Percentiles rank a stretch among this genome's conserved stretches.
Evolutionary conservation across 2,329 filamentous ascomycete genomes (phyloP).

Genomic region (Aspergillus niger): DNA sequence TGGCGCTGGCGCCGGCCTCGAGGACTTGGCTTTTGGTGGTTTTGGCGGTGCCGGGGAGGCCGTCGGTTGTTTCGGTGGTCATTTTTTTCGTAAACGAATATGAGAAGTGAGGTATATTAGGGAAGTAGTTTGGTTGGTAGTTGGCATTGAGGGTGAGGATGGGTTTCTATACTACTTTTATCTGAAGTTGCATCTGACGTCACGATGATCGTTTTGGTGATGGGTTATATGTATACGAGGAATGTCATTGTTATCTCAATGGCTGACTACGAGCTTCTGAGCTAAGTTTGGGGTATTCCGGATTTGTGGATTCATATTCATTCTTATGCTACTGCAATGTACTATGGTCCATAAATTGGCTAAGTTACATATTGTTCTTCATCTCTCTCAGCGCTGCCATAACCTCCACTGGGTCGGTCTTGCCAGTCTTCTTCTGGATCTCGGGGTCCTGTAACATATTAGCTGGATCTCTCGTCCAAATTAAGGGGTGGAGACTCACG

Average conservation of each 20-base stretch:
- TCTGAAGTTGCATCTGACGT: slow-evolving; percentile 27
- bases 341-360: background rate
- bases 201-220: slow-evolving; percentile 26
- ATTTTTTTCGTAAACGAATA: background rate
- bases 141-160: background rate
- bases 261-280: background rate
- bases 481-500: slow-evolving; percentile 52
- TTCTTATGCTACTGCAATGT: background rate
- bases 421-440: slow-evolving; percentile 80
- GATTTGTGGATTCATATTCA: background rate
- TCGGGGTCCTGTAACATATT: slow-evolving; percentile 65
- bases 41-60: slow-evolving; percentile 34
- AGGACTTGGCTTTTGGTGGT: slow-evolving; percentile 41
- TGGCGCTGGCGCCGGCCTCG: slow-evolving; percentile 39
- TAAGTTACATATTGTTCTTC: slow-evolving; percentile 62
- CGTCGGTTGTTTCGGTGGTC: slow-evolving; percentile 8
- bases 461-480: slow-evolving; percentile 2
- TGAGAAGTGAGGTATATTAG: background rate
- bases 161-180: background rate
- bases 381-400: slow-evolving; percentile 85
- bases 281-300: background rate
- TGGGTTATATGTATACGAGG: too few species aligned
- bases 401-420: slow-evolving; percentile 76
- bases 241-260: background rate
- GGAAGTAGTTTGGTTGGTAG: background rate